Conservation (phyloP, 2,329 filamentous ascomycete species). For the Apiospora marii region DNA sequence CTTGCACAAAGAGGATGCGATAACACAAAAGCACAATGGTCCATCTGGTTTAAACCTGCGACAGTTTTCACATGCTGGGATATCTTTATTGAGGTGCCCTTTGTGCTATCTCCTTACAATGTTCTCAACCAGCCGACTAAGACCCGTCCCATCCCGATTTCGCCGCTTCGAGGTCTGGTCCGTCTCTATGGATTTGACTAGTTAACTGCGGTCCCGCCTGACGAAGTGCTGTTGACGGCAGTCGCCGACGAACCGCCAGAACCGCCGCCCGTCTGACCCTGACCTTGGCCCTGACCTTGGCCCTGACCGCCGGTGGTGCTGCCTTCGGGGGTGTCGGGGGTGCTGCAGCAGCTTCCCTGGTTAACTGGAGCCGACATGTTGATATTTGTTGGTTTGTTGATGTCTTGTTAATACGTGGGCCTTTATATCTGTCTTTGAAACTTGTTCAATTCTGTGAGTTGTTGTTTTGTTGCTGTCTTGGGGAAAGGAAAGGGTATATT, state of each 20-base stretch:
- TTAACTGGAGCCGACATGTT: not conserved
- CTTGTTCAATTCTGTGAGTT: not conserved
- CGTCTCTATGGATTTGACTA: not conserved
- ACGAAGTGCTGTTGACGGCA: not conserved
- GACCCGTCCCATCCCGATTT: too few species aligned
- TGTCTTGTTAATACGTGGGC: not conserved
- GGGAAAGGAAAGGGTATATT: not conserved
- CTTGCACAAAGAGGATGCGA: not conserved
- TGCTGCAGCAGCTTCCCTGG: not conserved
- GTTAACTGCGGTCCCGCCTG: not conserved
- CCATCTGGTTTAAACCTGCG: not conserved
- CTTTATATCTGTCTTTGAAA: not conserved
- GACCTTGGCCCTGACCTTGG: not conserved
- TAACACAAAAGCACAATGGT: not conserved
- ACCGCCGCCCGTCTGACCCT: not conserved
- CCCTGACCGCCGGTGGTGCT: not conserved
- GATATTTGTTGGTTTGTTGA: not conserved
- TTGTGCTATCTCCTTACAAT: not conserved
- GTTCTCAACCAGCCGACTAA: not conserved
- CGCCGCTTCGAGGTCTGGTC: too few species aligned
- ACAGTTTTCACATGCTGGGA: not conserved
- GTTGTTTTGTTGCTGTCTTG: not conserved
- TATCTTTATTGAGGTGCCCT: not conserved
- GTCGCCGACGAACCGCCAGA: not conserved
- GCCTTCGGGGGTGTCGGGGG: not conserved